These are phyloP conservation scores for Sphaerobolus stellatus DNA, from an alignment of 1,284 basidiomycete species.

Conservation along the genomic window DNA sequence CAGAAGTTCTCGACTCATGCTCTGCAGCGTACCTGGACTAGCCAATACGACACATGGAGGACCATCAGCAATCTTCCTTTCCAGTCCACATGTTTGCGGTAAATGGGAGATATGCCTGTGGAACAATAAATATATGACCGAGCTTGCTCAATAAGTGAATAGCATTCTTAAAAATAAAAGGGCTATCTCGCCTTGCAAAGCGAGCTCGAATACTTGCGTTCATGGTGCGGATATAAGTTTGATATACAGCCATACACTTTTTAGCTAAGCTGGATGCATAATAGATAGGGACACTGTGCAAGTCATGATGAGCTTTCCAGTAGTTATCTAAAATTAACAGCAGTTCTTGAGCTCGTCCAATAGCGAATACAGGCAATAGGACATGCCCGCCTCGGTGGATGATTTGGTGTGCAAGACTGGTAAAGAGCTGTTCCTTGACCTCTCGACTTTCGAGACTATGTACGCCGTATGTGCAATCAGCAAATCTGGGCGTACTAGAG, in stretches of 20 bases:
- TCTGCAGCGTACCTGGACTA: conserved; percentile 93
- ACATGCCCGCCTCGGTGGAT: conserved; percentile 93
- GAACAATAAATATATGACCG: neutral
- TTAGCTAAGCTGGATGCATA: conserved; percentile 94
- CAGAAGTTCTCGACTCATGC: conserved; percentile 89
- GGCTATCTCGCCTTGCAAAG: conserved; percentile 89
- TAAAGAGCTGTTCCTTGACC: conserved; percentile 94
- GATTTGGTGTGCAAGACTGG: conserved; percentile 86
- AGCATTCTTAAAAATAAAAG: conserved; percentile 91
- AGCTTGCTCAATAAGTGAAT: conserved; percentile 24
- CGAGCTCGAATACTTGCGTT: conserved; percentile 86
- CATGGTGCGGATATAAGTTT: conserved; percentile 97
- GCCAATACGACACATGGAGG: conserved; percentile 96
- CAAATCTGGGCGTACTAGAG: conserved; percentile 89
- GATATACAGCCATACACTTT: conserved; percentile 98
- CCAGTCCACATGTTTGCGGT: conserved; percentile 78
- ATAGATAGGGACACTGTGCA: conserved; percentile 95
- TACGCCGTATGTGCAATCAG: conserved; percentile 97
- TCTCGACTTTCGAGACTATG: conserved; percentile 89
- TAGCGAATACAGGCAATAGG: conserved; percentile 90
- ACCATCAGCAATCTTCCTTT: conserved; percentile 81
- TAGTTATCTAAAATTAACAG: conserved; percentile 96
- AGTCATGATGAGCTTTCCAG: conserved; percentile 94
- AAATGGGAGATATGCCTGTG: conserved; percentile 81
- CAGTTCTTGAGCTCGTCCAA: conserved; percentile 95